Base-by-base conservation (phyloP, 495 filamentous ascomycete genomes). In the Aspergillus funiculosus region DNA sequence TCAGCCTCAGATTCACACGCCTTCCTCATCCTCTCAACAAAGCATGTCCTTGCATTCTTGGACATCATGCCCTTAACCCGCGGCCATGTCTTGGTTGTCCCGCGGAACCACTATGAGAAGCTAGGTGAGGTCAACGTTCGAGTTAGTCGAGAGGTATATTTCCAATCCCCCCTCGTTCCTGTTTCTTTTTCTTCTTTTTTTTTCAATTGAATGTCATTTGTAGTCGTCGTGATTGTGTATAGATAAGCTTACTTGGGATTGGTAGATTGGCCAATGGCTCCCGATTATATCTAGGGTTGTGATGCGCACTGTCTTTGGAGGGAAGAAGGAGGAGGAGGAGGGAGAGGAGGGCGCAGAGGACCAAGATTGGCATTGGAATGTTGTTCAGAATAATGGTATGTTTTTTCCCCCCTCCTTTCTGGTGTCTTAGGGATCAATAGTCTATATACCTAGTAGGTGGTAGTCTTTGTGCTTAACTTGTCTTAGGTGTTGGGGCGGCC, bases 361-460 rank as follows among this genome's bases (percentile, higher is more conserved):
- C 21, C 49, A 50, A 29, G 77, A 88, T 22, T 73, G 70, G 82
- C 94, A 89, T 26, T 73, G 70, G 82, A 97, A 97, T 64, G 76
- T 95, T 15, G 86, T 95, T 48, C 89, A 95, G 70, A 97, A 97
- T 66, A 97, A 95, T 64, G 90, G 81, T 83, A 67, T 26, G 66
- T 64, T 27, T 30, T 20, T 7, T 21, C 11, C 19, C 29, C 38
- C 22, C 26, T 28, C 30, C 18, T 46, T 40, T 6, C 24, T 31
- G 7, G 28, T 32, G 39, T 15, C n/a, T 21, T 14, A 7, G 37
- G 21, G 26, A 15, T 28, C 13, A 11, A 42, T 20, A 4, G 22
- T 31, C 20, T 18, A 38, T 27, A 11, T 34, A 6, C 17, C n/a
- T 43, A 5, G 13, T 21, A 9, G 22, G 9, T n/a, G 2, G 7